These are phyloP conservation scores for Auricularia heimuer DNA, from an alignment of 768 basidiomycete species.

Conservation along the genomic window DNA sequence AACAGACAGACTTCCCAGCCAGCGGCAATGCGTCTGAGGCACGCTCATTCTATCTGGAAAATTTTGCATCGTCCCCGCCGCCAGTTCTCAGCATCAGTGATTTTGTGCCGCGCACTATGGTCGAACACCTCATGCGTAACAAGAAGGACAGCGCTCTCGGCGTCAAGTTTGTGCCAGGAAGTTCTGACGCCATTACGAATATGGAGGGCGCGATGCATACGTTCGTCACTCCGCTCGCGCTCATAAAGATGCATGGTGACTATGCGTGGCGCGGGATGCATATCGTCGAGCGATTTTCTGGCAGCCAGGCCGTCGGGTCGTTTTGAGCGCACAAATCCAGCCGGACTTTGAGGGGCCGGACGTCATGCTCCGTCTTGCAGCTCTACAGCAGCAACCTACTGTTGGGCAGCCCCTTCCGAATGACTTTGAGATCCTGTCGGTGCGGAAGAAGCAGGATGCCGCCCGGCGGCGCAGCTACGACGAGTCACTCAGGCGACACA, in stretches of 20 bases:
- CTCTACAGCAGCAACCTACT: neutral
- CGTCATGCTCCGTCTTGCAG: slow-evolving; percentile 8
- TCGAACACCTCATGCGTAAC: slow-evolving; percentile 12
- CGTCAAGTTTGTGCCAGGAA: slow-evolving; percentile 9
- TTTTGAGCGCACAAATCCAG: slow-evolving; percentile 10
- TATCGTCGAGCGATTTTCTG: neutral
- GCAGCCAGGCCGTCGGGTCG: slow-evolving; percentile 4
- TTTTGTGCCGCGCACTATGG: slow-evolving; percentile 7
- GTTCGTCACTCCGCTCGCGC: slow-evolving; percentile 11
- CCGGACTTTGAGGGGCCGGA: slow-evolving; percentile 12
- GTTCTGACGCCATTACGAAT: slow-evolving; percentile 11
- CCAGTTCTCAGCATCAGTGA: slow-evolving; percentile 9
- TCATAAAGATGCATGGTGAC: slow-evolving; percentile 9
- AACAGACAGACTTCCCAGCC: neutral
- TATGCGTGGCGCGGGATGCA: slow-evolving; percentile 6
- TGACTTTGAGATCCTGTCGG: neutral
- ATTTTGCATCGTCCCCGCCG: neutral
- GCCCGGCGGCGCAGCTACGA: slow-evolving; percentile 3
- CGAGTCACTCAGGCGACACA: neutral
- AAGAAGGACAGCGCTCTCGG: slow-evolving; percentile 12
- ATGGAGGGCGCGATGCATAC: slow-evolving; percentile 12
- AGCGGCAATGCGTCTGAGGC: neutral
- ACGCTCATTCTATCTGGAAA: neutral
- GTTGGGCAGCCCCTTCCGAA: neutral
- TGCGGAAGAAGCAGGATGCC: slow-evolving; percentile 1